phyloP scores from a whole-genome alignment of 2,329 filamentous ascomycete genomes.

The Calycina herbarum region DNA sequence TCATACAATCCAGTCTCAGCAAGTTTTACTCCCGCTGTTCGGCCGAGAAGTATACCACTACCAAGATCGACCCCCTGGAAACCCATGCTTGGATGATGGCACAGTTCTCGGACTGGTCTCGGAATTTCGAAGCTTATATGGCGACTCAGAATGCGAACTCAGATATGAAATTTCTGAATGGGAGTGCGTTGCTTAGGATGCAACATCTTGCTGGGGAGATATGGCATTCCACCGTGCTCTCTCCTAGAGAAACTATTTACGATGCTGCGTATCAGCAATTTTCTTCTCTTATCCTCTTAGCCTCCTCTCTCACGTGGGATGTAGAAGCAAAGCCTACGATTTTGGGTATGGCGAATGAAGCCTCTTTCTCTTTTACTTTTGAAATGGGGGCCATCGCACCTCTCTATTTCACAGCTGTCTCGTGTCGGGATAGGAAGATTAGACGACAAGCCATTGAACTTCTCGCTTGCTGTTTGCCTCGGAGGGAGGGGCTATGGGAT shows the following conservation, averaged over 20 bases:
- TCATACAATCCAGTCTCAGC: neutral
- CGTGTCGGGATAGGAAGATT: neutral
- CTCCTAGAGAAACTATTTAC: neutral
- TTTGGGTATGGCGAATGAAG: neutral
- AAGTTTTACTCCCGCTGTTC: too few species aligned
- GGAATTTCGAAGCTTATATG: neutral
- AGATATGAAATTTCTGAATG: neutral
- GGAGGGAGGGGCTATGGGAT: constrained; percentile 3
- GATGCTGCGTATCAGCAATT: neutral
- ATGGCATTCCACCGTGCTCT: neutral
- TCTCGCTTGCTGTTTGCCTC: neutral
- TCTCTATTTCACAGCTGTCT: neutral
- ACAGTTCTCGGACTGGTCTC: neutral
- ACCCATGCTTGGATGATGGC: neutral
- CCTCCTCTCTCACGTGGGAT: neutral
- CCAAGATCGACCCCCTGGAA: neutral
- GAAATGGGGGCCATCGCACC: constrained; percentile 5
- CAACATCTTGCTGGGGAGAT: neutral
- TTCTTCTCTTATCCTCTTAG: neutral
- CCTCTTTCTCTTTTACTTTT: neutral
- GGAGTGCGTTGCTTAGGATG: neutral
- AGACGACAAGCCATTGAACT: neutral
- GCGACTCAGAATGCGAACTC: neutral
- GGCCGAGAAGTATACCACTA: too few species aligned
- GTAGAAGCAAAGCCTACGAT: neutral